Evolutionary conservation across 139 green algal species (phyloP).

Genomic region (Diplosphaera chodatii): DNA sequence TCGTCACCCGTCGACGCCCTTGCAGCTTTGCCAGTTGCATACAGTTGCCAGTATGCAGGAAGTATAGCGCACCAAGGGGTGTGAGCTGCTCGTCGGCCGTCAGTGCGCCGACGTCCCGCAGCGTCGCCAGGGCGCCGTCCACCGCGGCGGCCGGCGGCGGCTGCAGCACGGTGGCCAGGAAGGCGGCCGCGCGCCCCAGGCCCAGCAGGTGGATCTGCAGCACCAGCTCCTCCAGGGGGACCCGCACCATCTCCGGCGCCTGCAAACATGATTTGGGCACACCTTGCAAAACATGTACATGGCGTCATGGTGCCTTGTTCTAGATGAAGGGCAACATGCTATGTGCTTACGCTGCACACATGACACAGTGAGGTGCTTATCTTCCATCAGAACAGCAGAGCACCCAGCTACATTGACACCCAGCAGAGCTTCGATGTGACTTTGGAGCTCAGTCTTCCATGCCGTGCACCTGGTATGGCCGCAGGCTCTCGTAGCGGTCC

Average conservation of each 20-base stretch:
- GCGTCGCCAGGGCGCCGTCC: conserved; percentile 40
- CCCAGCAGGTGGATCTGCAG: conserved; percentile 83
- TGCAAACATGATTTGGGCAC: conserved; percentile 53
- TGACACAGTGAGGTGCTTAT: too few relatives aligned
- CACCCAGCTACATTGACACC: too few relatives aligned
- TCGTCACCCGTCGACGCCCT: too few relatives aligned
- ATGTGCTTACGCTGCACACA: too few relatives aligned
- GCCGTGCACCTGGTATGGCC: conserved; percentile 44
- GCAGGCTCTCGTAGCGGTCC: conserved; percentile 61
- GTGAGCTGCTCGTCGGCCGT: conserved; percentile 53
- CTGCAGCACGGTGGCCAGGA: conserved; percentile 62
- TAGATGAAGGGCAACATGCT: too few relatives aligned
- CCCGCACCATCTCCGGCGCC: conserved; percentile 80
- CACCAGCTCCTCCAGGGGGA: conserved; percentile 89
- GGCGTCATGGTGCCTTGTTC: too few relatives aligned
- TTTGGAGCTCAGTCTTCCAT: too few relatives aligned
- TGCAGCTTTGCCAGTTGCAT: too few relatives aligned
- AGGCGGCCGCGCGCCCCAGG: conserved; percentile 57
- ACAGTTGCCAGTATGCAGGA: too few relatives aligned
- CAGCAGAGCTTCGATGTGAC: too few relatives aligned
- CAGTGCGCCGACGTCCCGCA: conserved; percentile 48
- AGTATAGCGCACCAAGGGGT: conserved; percentile 48
- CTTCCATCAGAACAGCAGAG: too few relatives aligned
- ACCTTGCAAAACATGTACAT: too few relatives aligned
- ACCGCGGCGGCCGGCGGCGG: conserved; percentile 61